A percentile compares a stretch with the other conserved stretches of the same genome.
These are phyloP conservation scores for Fusarium avenaceum DNA, from an alignment of 2,329 filamentous ascomycete genomes.

Conservation along the genomic window DNA sequence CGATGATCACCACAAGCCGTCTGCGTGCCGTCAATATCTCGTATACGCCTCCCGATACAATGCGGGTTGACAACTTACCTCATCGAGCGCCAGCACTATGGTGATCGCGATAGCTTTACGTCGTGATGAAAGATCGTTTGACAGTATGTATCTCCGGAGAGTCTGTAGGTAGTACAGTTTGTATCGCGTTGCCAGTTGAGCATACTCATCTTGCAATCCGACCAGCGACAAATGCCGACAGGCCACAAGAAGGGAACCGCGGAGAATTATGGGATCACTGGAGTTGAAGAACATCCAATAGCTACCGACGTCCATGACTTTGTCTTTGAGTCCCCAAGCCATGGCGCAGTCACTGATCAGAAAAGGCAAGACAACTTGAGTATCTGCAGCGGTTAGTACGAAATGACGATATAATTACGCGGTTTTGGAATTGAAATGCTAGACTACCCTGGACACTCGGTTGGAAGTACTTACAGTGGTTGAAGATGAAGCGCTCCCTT, in stretches of 20 bases:
- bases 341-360: slow-evolving; percentile 11
- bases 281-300: slow-evolving; percentile 22
- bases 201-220: neutral
- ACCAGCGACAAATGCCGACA: slow-evolving; percentile 12
- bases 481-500: slow-evolving; percentile 3
- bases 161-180: slow-evolving; percentile 7
- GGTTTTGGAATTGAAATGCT: too few species aligned
- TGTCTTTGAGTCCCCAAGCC: neutral
- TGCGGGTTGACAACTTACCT: neutral
- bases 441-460: neutral
- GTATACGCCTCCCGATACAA: neutral
- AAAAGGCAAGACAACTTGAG: slow-evolving; percentile 8
- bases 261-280: neutral
- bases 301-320: neutral
- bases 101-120: slow-evolving; percentile 18
- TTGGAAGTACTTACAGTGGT: slow-evolving; percentile 10
- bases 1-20: slow-evolving; percentile 12
- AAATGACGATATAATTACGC: neutral
- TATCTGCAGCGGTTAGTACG: neutral
- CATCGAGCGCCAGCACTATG: slow-evolving; percentile 5
- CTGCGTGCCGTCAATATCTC: neutral
- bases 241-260: slow-evolving; percentile 4
- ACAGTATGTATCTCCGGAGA: neutral
- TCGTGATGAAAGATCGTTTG: neutral
- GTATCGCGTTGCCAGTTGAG: slow-evolving; percentile 1